These are phyloP conservation scores for Cardamine resedifolia DNA, from an alignment of 345 rosid genomes.

Conservation along the genomic window DNA sequence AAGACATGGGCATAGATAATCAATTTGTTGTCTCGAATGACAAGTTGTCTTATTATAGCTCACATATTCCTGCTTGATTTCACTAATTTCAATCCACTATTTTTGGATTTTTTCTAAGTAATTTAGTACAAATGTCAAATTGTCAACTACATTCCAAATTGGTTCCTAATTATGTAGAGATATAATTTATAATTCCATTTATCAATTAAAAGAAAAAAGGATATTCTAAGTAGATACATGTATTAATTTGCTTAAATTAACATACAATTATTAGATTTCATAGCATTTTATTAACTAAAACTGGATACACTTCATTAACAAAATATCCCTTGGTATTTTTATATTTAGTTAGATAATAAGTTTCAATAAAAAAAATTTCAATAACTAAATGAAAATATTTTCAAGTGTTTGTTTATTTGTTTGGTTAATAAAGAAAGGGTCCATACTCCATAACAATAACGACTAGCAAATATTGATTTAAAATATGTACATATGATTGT, in stretches of 20 bases:
- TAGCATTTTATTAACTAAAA: neutral
- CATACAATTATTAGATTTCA: neutral
- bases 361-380: neutral
- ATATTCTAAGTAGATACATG: conserved; percentile 1
- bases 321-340: neutral
- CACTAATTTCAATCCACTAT: neutral
- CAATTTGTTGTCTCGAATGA: neutral
- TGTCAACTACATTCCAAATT: conserved; percentile 21
- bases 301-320: neutral
- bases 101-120: neutral
- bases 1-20: conserved; percentile 9
- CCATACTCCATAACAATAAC: no score
- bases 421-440: no score
- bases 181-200: neutral
- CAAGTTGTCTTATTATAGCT: conserved; percentile 16
- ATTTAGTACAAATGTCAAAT: neutral
- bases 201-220: neutral
- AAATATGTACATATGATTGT: no score
- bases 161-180: neutral
- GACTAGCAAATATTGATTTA: no score
- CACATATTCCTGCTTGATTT: neutral
- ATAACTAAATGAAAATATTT: no score
- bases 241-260: neutral
- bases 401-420: no score
- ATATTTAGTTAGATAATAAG: neutral